phyloP scores from a whole-genome alignment of 2,329 filamentous ascomycete species.

The Myriosclerotinia duriaeana region DNA sequence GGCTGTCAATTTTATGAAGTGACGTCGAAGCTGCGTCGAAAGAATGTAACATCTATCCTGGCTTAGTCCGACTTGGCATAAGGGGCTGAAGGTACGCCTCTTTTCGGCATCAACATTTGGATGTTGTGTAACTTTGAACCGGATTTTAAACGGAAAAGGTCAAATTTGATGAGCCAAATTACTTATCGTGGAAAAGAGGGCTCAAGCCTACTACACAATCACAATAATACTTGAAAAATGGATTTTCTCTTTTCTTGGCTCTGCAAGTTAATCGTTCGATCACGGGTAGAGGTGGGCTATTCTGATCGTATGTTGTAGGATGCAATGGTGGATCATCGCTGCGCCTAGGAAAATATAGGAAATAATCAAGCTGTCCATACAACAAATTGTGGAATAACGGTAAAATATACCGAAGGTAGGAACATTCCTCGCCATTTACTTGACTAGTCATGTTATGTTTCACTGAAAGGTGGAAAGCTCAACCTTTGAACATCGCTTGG shows the following conservation, averaged over 20 bases:
- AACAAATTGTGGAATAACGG: background rate
- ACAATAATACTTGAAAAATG: background rate
- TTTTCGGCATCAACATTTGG: background rate
- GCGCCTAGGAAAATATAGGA: background rate
- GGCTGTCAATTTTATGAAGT: background rate
- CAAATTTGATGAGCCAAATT: background rate
- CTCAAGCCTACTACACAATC: background rate
- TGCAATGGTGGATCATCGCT: background rate
- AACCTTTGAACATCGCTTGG: too few relatives aligned
- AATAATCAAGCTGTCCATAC: background rate
- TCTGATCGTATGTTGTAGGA: background rate
- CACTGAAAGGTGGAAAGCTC: too few relatives aligned
- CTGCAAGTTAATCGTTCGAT: background rate
- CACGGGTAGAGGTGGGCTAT: background rate
- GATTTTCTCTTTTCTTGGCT: background rate
- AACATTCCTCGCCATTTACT: too few relatives aligned
- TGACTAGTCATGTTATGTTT: too few relatives aligned
- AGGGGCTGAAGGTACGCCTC: background rate
- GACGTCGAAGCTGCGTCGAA: background rate
- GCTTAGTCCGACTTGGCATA: background rate
- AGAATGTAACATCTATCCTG: constrained; percentile 6
- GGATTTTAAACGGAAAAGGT: background rate
- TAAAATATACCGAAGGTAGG: too few relatives aligned
- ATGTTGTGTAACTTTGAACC: background rate
- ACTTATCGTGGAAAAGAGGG: background rate